These are phyloP conservation scores for Fraxinus angustifolia DNA, from an alignment of 305 asterid genomes.

Conservation along the genomic window DNA sequence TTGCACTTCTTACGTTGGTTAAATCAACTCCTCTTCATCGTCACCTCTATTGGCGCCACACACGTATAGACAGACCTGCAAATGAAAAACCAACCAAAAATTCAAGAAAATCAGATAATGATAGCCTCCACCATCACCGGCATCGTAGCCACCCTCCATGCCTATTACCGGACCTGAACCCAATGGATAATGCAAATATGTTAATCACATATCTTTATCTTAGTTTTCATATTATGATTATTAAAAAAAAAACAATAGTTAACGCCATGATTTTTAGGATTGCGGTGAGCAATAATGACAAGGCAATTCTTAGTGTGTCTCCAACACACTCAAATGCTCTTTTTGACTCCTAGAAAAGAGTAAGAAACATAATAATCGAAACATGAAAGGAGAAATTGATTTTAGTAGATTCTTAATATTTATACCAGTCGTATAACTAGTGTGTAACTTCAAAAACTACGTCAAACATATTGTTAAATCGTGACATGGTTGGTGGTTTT, in stretches of 20 bases:
- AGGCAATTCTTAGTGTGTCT: neutral
- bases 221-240: neutral
- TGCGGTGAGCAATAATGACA: neutral
- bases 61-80: slow-evolving; percentile 13
- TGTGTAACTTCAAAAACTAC: neutral
- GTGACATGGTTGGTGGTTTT: neutral
- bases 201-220: neutral
- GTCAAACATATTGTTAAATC: neutral
- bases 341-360: neutral
- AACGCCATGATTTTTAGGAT: neutral
- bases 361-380: neutral
- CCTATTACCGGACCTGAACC: slow-evolving; percentile 53
- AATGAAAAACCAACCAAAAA: slow-evolving; percentile 47
- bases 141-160: slow-evolving; percentile 17
- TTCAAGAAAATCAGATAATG: slow-evolving; percentile 28
- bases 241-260: no score
- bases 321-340: neutral
- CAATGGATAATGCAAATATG: neutral
- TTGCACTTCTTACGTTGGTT: neutral
- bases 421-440: neutral
- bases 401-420: no score
- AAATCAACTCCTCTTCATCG: neutral
- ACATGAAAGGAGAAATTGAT: neutral
- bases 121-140: neutral
- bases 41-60: neutral